Evolutionary conservation across 176 grass and related monocot species (phyloP), one percentile per base, ranked within the genome.

Genomic region (Chloris gayana): DNA sequence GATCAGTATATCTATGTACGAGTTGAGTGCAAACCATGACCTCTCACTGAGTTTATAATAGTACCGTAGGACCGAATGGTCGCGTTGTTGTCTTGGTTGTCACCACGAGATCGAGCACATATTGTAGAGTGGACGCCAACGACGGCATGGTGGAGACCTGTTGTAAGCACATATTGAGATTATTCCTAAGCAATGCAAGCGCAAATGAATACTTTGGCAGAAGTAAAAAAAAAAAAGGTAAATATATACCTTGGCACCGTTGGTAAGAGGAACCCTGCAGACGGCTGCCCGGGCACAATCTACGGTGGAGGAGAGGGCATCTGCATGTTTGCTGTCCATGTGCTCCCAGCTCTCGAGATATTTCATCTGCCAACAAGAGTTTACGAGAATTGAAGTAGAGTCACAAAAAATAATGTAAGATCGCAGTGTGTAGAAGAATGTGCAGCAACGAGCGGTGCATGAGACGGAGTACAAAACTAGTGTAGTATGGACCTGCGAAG

Each of bases 201-300:
- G n/a, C n/a, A n/a, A 17, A 19, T 80, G n/a, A 25, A 18, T 37
- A 37, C 35, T 6, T 37, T 37, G 35, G 35, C 35, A 5, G 35
- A 37, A n/a, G n/a, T n/a, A n/a, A 5, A 5, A 37, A 37, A 37
- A 37, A 4, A 37, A 19, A 1, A 24, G 14, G 11, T 4, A 72
- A 57, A 60, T 6, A 14, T 0, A 0, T 75, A 93, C 91, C 85
- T 87, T 80, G 56, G 91, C 85, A 37, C 87, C 82, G 33, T 83
- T 84, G 22, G 78, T 82, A 58, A 90, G 70, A 22, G 91, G 91
- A 22, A 88, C 11, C 57, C 66, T 85, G 70, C 74, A 90, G 29
- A 93, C 79, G 8, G 87, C 82, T 39, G 88, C 78, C 3, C 50
- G 65, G 4, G 86, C 22, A 15, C 82, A 85, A 30, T 5, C 26